Evolutionary conservation across 2,329 filamentous ascomycete genomes (phyloP), one percentile per base, ranked within the genome.

Genomic region (Seiridium cupressi): DNA sequence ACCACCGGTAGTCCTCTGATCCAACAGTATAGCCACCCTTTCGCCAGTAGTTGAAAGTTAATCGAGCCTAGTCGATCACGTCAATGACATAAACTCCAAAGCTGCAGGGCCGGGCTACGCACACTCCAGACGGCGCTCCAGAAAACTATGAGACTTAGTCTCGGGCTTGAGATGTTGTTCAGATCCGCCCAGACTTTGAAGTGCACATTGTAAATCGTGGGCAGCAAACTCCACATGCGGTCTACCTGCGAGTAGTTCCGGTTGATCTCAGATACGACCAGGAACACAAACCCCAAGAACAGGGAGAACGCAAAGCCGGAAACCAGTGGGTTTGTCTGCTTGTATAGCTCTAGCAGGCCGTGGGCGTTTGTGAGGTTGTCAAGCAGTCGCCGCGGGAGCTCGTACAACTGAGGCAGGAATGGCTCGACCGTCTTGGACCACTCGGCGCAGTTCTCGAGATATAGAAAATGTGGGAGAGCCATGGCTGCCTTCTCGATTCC

Each of bases 191-290:
- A 99, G n/a, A 87, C 68, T 44, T 87, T 84, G 72, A 91, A 95
- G 75, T 99, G 93, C 5, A 87, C 83, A 72, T 95, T 90, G 76
- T 96, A 98, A 55, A 97, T 70, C 6, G 91, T 89, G 1, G 95
- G 95, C 55, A 99, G 77, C 62, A 99, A 81, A 71, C 92, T 95
- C 95, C 95, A 99, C 68, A 89, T 78, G 54, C 95, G 87, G 74
- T 99, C 95, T 47, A 99, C 89, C 76, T 99, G 95, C n/a, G 93
- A 97, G 74, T 93, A 97, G 75, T 99, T 99, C 70, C 84, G 85
- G 77, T 96, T 98, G 77, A 92, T 76, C 75, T 98, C 94, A 1
- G 93, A 91, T 4, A 87, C 79, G 38, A 94, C 70, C 32, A 97
- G 79, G 68, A 96, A 90, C 35, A 95, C 69, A 4, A 83, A 83